phyloP scores from a whole-genome alignment of 2,329 filamentous ascomycete species.

The Curvularia hawaiiensis region DNA sequence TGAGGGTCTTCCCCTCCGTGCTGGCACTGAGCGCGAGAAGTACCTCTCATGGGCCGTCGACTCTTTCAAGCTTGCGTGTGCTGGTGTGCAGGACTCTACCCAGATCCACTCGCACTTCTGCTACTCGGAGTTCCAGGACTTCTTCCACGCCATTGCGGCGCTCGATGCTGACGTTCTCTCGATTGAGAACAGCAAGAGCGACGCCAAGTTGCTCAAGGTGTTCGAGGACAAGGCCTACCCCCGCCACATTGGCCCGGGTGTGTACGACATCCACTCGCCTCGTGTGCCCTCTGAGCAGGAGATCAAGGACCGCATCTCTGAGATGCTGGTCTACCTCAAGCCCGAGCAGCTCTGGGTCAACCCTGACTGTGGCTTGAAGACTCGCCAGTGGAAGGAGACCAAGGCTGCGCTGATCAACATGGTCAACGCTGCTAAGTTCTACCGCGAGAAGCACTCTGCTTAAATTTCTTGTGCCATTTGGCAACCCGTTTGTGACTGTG shows the following conservation, averaged over 20 bases:
- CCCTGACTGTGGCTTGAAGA: slow-evolving; percentile 99
- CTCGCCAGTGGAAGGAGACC: slow-evolving; percentile 97
- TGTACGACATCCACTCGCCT: slow-evolving; percentile 99
- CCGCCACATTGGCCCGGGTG: slow-evolving; percentile 97
- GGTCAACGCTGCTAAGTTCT: slow-evolving; percentile 98
- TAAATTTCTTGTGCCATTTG: slow-evolving; percentile 39
- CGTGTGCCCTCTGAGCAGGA: slow-evolving; percentile 97
- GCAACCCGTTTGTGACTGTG: slow-evolving; percentile 24
- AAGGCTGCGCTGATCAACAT: slow-evolving; percentile 95
- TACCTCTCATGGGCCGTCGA: slow-evolving; percentile 98
- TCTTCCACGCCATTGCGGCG: slow-evolving; percentile 99
- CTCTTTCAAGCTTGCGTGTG: slow-evolving; percentile 94
- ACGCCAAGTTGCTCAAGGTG: slow-evolving; percentile 98
- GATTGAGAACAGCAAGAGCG: slow-evolving; percentile 99
- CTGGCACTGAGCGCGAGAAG: slow-evolving; percentile 91
- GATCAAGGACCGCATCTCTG: slow-evolving; percentile 95
- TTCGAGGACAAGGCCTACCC: slow-evolving; percentile 98
- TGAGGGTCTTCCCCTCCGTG: slow-evolving; percentile 96
- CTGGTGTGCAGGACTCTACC: slow-evolving; percentile 91
- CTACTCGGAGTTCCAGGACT: slow-evolving; percentile 99
- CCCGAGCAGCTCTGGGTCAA: slow-evolving; percentile 99
- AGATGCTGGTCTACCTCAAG: slow-evolving; percentile 96
- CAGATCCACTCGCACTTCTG: slow-evolving; percentile 99
- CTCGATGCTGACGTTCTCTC: slow-evolving; percentile 97
- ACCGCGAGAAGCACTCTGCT: slow-evolving; percentile 85